A percentile compares a stretch with the other conserved stretches of the same genome.
Evolutionary conservation across 768 basidiomycete species (phyloP).

Genomic region (Hysterangium stoloniferum): DNA sequence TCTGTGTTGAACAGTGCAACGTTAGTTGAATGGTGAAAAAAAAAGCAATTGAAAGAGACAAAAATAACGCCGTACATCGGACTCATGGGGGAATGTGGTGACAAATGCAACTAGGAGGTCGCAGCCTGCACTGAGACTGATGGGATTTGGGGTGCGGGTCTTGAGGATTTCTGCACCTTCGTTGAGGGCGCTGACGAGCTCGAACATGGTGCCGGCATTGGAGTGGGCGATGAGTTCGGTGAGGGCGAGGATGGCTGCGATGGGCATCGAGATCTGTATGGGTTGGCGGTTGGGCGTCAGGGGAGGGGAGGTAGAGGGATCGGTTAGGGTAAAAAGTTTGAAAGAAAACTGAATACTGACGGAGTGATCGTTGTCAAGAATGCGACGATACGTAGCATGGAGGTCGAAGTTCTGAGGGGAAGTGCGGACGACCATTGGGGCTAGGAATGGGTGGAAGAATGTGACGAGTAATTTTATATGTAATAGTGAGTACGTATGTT

Average conservation of each 20-base stretch:
- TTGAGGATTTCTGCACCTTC: conserved; percentile 62
- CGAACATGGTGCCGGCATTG: conserved; percentile 86
- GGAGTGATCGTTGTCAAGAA: conserved; percentile 43
- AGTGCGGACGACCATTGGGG: conserved; percentile 17
- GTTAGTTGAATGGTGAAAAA: not conserved
- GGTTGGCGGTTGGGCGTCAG: conserved; percentile 2
- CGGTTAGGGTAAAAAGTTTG: not conserved
- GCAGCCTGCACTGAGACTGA: conserved; percentile 83
- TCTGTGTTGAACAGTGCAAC: conserved; percentile 38
- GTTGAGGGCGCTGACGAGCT: conserved; percentile 79
- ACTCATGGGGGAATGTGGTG: conserved; percentile 75
- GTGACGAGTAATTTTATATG: not conserved
- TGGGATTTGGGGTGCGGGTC: conserved; percentile 60
- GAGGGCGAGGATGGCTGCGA: conserved; percentile 83
- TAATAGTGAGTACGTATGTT: not conserved
- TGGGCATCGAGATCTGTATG: conserved; percentile 63
- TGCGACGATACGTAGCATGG: conserved; percentile 45
- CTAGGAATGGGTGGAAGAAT: not conserved
- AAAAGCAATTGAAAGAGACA: conserved; percentile 1
- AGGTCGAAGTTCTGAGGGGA: conserved; percentile 34
- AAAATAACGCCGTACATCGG: conserved; percentile 43
- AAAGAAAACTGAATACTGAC: conserved; percentile 33
- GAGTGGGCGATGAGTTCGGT: conserved; percentile 77
- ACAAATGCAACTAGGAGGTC: conserved; percentile 88
- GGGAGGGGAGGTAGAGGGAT: not conserved